phyloP scores from a whole-genome alignment of 192 early-diverging fungal species.

The Coemansia sp. region DNA sequence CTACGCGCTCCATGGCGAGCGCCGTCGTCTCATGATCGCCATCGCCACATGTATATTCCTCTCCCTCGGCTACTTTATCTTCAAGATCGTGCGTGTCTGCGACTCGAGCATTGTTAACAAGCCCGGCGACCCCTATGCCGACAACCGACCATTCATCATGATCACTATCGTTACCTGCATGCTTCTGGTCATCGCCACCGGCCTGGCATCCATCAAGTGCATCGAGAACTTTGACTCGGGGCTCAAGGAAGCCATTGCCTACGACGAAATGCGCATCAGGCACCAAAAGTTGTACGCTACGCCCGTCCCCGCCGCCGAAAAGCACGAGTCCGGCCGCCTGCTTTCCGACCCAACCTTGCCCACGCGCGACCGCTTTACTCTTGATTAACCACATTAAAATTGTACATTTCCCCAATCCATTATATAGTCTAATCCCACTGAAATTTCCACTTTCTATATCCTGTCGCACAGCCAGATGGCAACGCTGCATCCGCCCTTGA shows the following conservation, averaged over 20 bases:
- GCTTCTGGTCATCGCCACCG: constrained; percentile 33
- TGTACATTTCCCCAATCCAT: neutral
- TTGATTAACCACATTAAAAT: constrained; percentile 15
- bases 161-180: constrained; percentile 40
- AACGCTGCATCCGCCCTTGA: constrained; percentile 82
- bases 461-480: constrained; percentile 91
- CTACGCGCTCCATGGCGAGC: constrained; percentile 34
- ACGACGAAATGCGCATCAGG: constrained; percentile 33
- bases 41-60: constrained; percentile 15
- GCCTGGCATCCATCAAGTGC: constrained; percentile 28
- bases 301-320: neutral
- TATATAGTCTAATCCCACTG: too few species aligned
- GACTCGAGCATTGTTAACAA: constrained; percentile 16
- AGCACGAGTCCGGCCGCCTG: constrained; percentile 15
- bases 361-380: constrained; percentile 26
- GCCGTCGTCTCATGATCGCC: constrained; percentile 26
- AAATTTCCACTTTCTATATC: too few species aligned
- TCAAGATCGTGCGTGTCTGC: constrained; percentile 47
- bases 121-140: constrained; percentile 42
- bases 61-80: constrained; percentile 50
- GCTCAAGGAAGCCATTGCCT: constrained; percentile 46
- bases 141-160: constrained; percentile 45
- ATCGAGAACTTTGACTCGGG: constrained; percentile 44
- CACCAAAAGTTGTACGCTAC: constrained; percentile 28
- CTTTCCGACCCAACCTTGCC: constrained; percentile 6